Base-by-base conservation (phyloP, 371 early-diverging fungal species). In the Syncephalastrum sp. region DNA sequence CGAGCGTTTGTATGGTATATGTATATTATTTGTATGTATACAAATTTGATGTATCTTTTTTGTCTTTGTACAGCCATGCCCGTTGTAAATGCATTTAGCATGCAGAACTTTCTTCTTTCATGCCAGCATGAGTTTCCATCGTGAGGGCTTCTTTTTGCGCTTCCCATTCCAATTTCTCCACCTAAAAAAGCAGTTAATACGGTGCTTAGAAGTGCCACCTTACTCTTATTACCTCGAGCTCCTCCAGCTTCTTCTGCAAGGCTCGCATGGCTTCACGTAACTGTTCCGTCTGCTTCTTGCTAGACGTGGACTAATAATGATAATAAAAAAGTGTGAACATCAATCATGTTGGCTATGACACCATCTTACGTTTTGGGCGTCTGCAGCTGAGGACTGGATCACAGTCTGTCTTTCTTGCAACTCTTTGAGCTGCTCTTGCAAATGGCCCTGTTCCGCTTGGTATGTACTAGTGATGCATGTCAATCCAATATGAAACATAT, bases 121-220 rank as follows among this genome's bases (percentile, higher is more conserved):
- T 0, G 10, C 8, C 38, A 33, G 2, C 10, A 8, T 33, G 38
- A 33, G 38, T 33, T 12, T 33, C 38, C 38, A 33, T 33, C 10
- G 12, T 33, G 12, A 33, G 38, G 10, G 38, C 38, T 33, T 33
- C 38, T 33, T 33, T 33, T n/a, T 69, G 44, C 1, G 69, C 66
- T 25, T 42, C 51, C 61, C 56, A 69, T 48, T 69, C 63, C 14
- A 72, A 21, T 33, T 64, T 69, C 16, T 72, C 73, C 57, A 69
- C 65, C 61, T 72, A 50, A 42, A 42, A 7, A 19, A 14, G 16
- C 5, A 17, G 14, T 38, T 44, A 23, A 16, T 13, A 56, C 52
- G 1, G 15, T 47, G 17, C 27, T 7, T 7, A 27, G 3, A 27
- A 7, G 5, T 16, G 15, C n/a, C 5, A 5, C 41, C 29, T 33